phyloP scores from a whole-genome alignment of 345 rosid genomes.

The Pistacia vera region DNA sequence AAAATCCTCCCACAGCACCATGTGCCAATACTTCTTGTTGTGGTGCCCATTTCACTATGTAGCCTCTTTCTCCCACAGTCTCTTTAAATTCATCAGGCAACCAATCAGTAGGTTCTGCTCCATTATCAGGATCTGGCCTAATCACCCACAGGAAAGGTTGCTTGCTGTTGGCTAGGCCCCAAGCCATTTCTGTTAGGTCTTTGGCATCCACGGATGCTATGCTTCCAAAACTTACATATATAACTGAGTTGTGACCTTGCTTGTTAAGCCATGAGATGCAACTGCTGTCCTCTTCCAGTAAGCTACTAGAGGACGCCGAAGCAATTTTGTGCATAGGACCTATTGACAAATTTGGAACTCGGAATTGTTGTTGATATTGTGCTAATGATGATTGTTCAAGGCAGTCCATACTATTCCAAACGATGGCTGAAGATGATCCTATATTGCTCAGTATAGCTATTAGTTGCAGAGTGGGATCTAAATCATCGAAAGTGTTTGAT shows the following conservation, averaged over 20 bases:
- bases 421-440: conserved; percentile 7
- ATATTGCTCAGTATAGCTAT: neutral
- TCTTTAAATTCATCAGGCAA: conserved; percentile 1
- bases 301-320: conserved; percentile 13
- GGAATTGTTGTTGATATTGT: conserved; percentile 7
- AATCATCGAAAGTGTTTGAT: too few species aligned
- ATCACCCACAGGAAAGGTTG: conserved; percentile 15
- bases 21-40: conserved; percentile 4
- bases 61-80: neutral
- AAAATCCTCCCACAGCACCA: conserved; percentile 7
- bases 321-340: conserved; percentile 37
- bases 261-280: conserved; percentile 14
- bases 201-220: neutral
- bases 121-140: neutral
- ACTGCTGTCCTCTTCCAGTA: conserved; percentile 28
- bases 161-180: conserved; percentile 14
- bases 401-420: neutral
- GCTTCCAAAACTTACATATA: conserved; percentile 9
- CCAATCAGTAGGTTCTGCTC: neutral
- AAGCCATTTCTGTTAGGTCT: conserved; percentile 12
- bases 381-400: conserved; percentile 22
- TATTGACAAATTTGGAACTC: conserved; percentile 20
- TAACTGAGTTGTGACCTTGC: conserved; percentile 1
- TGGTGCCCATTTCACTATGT: conserved; percentile 16
- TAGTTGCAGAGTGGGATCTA: too few species aligned